Evolutionary conservation across 2,329 filamentous ascomycete genomes (phyloP), one percentile per base, ranked within the genome.

Genomic region (Neoarthrinium moseri): DNA sequence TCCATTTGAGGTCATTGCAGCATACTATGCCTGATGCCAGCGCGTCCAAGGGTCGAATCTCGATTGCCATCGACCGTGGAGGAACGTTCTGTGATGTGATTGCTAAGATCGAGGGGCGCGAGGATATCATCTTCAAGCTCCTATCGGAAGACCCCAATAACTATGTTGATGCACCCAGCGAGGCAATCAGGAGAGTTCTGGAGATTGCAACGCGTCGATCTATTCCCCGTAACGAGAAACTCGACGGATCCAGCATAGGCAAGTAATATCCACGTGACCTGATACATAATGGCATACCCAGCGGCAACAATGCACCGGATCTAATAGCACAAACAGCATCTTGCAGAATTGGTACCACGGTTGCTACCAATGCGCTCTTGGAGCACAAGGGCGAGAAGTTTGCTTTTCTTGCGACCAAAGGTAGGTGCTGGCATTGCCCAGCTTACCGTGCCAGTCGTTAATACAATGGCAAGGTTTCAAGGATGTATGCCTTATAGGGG

Each of bases 31-130:
- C n/a, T n/a, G n/a, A n/a, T n/a, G n/a, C n/a, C n/a, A n/a, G n/a
- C n/a, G n/a, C n/a, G n/a, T n/a, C n/a, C n/a, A n/a, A n/a, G n/a
- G n/a, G n/a, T n/a, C n/a, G n/a, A n/a, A 44, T 39, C 21, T 15
- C 15, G 24, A 37, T 66, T 43, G 52, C 64, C n/a, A 66, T 67
- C 24, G 63, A 84, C 69, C 79, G 85, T 45, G 85, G 85, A 42
- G 85, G 85, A 47, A 88, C 85, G n/a, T 89, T 89, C 63, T 88
- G 84, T 47, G 85, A 89, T 61, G 86, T 86, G 48, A 80, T 83
- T 5, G 84, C 83, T 45, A 77, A 74, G 2, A 80, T 83, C 15
- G 75, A 76, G 51, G 83, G 84, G 68, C 73, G 80, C 60, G 81
- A 87, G 60, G 81, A 86, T 52, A 72, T 88, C 37, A 68, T 89